phyloP scores from a whole-genome alignment of 805 yeast genomes.

The Zygosaccharomyces rouxii region DNA sequence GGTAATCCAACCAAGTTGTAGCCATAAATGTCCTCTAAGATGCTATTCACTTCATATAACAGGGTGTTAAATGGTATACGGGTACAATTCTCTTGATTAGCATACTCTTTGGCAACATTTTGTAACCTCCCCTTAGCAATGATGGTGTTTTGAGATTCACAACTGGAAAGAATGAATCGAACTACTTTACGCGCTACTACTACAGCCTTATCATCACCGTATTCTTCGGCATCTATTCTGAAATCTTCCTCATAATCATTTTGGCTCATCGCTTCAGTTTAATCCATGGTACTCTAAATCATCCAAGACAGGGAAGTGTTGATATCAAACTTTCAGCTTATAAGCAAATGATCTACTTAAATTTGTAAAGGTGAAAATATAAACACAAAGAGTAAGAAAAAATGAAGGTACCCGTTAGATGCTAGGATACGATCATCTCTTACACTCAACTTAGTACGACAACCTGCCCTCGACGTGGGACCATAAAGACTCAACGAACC shows the following conservation, averaged over 20 bases:
- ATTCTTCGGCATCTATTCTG: not conserved
- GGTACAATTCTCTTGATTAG: constrained; percentile 19
- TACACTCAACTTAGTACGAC: constrained; percentile 32
- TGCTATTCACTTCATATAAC: constrained; percentile 17
- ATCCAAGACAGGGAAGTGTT: not conserved
- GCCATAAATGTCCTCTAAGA: constrained; percentile 29
- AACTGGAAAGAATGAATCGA: constrained; percentile 23
- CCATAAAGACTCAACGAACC: constrained; percentile 49
- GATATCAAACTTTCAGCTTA: not conserved
- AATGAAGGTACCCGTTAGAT: not conserved
- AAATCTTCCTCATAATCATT: not conserved
- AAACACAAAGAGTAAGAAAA: not conserved
- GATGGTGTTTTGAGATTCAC: constrained; percentile 26
- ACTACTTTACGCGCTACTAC: constrained; percentile 22
- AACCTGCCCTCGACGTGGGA: constrained; percentile 43
- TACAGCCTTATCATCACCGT: constrained; percentile 8
- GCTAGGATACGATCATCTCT: not conserved
- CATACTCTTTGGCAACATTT: constrained; percentile 18
- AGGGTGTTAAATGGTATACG: constrained; percentile 14
- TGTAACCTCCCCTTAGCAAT: constrained; percentile 21
- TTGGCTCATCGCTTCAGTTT: not conserved
- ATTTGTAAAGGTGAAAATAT: not conserved
- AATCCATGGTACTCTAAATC: not conserved
- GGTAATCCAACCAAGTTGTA: constrained; percentile 23
- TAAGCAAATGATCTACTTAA: not conserved